Evolutionary conservation across 2,329 filamentous ascomycete genomes (phyloP), one percentile per base, ranked within the genome.

Genomic region (Ciborinia camelliae): DNA sequence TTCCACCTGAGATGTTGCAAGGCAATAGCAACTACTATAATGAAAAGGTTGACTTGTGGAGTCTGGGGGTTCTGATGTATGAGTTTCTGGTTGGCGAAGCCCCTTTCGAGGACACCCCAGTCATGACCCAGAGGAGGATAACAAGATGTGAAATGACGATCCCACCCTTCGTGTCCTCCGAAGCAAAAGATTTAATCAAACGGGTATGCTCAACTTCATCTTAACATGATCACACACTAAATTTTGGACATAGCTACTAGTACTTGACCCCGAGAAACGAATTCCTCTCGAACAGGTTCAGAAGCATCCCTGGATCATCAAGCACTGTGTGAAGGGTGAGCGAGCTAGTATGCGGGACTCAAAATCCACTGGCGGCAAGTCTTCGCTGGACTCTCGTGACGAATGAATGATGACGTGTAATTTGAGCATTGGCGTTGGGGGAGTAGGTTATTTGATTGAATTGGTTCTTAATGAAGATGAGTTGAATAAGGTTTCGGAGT

Each of bases 11-110:
- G 86, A 99, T 99, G 95, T 85, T 98, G 77, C 91, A 89, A 77
- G 90, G 91, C 52, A 85, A 88, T 71, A 91, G 95, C 73, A 96
- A 95, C 79, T 96, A 84, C 75, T 98, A 98, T 79, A 90, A 86
- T 66, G 93, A 97, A 76, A 98, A 97, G 80, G 91, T 99, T 39
- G 95, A 99, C 75, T 79, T 98, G 67, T 99, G 95, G 95, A 95
- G 91, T 75, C 81, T 99, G 73, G 95, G 95, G 30, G 95, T 98
- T 28, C 78, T 99, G 78, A 96, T 90, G 2, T 99, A 98, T 73
- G 95, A 99, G 78, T 99, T 99, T 73, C 79, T 99, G 66, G 91
- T 96, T 41, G 95, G 95, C 66, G 92, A 97, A 80, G 95, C 95
- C 20, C 95, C 95, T 0, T 99, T 99, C 73, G 95, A 99, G 77